Percentiles rank a stretch among this genome's conserved stretches.
phyloP scores from a whole-genome alignment of 2,329 filamentous ascomycete genomes.

The Gremmenia infestans region DNA sequence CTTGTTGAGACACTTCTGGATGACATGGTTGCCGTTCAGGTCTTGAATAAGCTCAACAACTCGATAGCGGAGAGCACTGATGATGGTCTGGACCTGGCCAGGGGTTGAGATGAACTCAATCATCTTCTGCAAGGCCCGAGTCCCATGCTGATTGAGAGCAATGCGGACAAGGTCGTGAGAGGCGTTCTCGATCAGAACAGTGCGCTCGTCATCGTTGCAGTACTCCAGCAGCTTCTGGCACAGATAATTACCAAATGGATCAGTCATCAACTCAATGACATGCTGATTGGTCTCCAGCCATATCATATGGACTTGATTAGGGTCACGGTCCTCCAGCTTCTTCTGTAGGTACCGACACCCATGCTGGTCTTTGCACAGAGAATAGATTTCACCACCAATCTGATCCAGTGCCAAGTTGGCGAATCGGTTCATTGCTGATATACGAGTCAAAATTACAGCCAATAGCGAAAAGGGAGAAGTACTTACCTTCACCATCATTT shows the following conservation, averaged over 20 bases:
- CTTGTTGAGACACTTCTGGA: conserved; percentile 98
- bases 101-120: conserved; percentile 90
- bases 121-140: conserved; percentile 97
- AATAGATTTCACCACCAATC: conserved; percentile 78
- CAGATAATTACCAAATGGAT: conserved; percentile 98
- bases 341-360: conserved; percentile 95
- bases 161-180: conserved; percentile 84
- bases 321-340: conserved; percentile 86
- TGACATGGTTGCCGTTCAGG: conserved; percentile 96
- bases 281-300: conserved; percentile 91
- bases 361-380: conserved; percentile 94
- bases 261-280: conserved; percentile 96
- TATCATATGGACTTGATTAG: conserved; percentile 84
- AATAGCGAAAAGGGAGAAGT: not conserved
- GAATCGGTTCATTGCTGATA: conserved; percentile 68
- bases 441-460: conserved; percentile 11
- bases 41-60: conserved; percentile 96
- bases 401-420: conserved; percentile 77
- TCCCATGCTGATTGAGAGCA: conserved; percentile 95
- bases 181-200: conserved; percentile 85
- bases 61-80: conserved; percentile 71
- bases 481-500: conserved; percentile 65
- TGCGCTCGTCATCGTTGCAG: conserved; percentile 92
- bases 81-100: conserved; percentile 82
- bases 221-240: conserved; percentile 98